Evolutionary conservation across 345 rosid species (phyloP), one percentile per base, ranked within the genome.

Genomic region (Luvunga scandens): DNA sequence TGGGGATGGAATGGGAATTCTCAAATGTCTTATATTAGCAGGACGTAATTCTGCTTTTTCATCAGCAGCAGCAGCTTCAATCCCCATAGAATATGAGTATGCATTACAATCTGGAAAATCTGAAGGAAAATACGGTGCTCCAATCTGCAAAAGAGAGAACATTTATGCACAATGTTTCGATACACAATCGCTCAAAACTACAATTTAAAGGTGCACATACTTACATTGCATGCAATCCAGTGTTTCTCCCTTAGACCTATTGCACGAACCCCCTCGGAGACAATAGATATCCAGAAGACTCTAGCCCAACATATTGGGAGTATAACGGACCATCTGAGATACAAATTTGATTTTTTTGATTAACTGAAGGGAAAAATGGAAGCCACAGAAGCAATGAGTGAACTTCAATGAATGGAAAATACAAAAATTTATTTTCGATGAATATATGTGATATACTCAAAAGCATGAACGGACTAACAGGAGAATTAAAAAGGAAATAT

Each of bases 101-200:
- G 97, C 91, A 76, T 78, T 81, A 84, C 95, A 91, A 81, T 90
- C 97, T 22, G 97, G 98, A 81, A 89, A 95, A 87, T 95, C 97
- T 59, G 84, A 88, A 81, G 99, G 99, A 83, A 93, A 95, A 76
- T 75, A 81, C 13, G 98, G 99, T 69, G 90, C 60, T 38, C 87
- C 91, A 73, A 80, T 87, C 98, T 95, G 93, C 85, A 68, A 77
- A 34, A 56, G 61, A 66, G 27, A 72, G 50, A 57, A 60, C 14
- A 77, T 80, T 62, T 67, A 65, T 73, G 75, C 5, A 7, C 66
- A 72, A 63, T 21, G 21, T 69, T 45, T 38, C 56, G 61, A 74
- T 59, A 77, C 75, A n/a, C 34, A 34, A 39, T 24, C 31, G 16
- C 76, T 56, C n/a, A 59, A 24, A 77, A 42, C 57, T 45, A 30